These are phyloP conservation scores for Diaporthe destruens DNA, from an alignment of 2,329 filamentous ascomycete species.

Conservation along the genomic window DNA sequence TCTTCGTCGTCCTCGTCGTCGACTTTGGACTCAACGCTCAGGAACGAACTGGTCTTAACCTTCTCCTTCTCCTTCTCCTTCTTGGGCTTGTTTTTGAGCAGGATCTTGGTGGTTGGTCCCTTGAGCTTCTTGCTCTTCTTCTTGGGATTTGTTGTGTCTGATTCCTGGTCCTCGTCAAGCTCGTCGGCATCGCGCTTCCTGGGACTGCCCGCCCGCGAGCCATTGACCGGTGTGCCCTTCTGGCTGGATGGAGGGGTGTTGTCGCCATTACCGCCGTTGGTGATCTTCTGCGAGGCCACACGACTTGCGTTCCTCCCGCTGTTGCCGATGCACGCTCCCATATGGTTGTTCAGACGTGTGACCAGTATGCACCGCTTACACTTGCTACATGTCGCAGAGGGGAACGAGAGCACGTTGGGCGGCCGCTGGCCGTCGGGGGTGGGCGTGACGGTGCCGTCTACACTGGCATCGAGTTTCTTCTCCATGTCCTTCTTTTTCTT, in stretches of 20 bases:
- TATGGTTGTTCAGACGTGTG: slow-evolving; percentile 75
- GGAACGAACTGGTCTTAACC: slow-evolving; percentile 62
- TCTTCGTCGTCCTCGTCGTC: slow-evolving; percentile 54
- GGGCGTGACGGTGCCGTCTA: slow-evolving; percentile 53
- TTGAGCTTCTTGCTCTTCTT: slow-evolving; percentile 70
- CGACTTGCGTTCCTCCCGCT: slow-evolving; percentile 73
- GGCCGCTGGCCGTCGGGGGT: slow-evolving; percentile 65
- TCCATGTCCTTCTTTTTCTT: slow-evolving; percentile 85
- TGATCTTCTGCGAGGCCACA: slow-evolving; percentile 73
- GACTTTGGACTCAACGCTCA: slow-evolving; percentile 63
- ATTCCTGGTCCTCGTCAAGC: slow-evolving; percentile 66
- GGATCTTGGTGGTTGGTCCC: slow-evolving; percentile 63
- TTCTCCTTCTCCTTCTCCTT: slow-evolving; percentile 60
- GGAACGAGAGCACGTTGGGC: slow-evolving; percentile 73
- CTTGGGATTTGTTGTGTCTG: slow-evolving; percentile 63
- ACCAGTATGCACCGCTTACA: slow-evolving; percentile 76
- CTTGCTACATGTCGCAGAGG: slow-evolving; percentile 75
- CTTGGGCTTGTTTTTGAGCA: slow-evolving; percentile 68
- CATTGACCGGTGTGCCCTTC: slow-evolving; percentile 70
- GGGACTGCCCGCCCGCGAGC: slow-evolving; percentile 66
- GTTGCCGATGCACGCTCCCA: slow-evolving; percentile 76
- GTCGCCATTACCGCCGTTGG: slow-evolving; percentile 66
- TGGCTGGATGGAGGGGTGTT: slow-evolving; percentile 72
- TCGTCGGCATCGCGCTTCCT: slow-evolving; percentile 68
- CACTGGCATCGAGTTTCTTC: slow-evolving; percentile 65